phyloP scores from a whole-genome alignment of 2,329 filamentous ascomycete species.

The Ceratocystis lukuohia region DNA sequence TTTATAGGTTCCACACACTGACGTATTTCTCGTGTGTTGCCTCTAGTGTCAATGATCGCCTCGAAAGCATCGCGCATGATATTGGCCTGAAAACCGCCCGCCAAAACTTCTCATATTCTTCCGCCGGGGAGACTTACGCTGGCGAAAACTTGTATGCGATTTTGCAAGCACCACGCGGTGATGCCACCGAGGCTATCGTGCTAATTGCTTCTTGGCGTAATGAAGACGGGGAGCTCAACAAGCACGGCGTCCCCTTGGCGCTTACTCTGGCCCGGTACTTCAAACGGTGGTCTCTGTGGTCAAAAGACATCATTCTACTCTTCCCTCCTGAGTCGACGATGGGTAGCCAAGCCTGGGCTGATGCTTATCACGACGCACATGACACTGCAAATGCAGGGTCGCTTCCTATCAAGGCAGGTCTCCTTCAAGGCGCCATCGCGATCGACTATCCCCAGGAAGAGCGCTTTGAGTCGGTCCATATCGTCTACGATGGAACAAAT shows the following conservation, averaged over 20 bases:
- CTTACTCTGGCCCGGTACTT: conserved; percentile 87
- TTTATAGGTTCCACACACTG: neutral
- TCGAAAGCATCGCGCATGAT: conserved; percentile 62
- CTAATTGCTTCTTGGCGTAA: conserved; percentile 82
- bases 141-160: conserved; percentile 92
- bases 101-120: conserved; percentile 76
- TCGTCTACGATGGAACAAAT: conserved; percentile 91
- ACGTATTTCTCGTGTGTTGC: neutral
- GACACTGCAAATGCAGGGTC: conserved; percentile 55
- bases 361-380: conserved; percentile 90
- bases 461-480: conserved; percentile 74
- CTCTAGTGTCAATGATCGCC: conserved; percentile 49
- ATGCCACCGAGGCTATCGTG: conserved; percentile 94
- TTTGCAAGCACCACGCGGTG: conserved; percentile 81
- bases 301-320: conserved; percentile 92
- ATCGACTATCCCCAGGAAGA: conserved; percentile 81
- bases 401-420: conserved; percentile 79
- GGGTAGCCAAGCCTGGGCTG: conserved; percentile 91
- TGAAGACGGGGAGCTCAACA: conserved; percentile 63
- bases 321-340: conserved; percentile 79
- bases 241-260: conserved; percentile 74
- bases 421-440: conserved; percentile 83
- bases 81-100: conserved; percentile 76
- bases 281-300: conserved; percentile 97
- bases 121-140: conserved; percentile 56